Evolutionary conservation across 1,284 basidiomycete species (phyloP).

Genomic region (Phlebopus sp.): DNA sequence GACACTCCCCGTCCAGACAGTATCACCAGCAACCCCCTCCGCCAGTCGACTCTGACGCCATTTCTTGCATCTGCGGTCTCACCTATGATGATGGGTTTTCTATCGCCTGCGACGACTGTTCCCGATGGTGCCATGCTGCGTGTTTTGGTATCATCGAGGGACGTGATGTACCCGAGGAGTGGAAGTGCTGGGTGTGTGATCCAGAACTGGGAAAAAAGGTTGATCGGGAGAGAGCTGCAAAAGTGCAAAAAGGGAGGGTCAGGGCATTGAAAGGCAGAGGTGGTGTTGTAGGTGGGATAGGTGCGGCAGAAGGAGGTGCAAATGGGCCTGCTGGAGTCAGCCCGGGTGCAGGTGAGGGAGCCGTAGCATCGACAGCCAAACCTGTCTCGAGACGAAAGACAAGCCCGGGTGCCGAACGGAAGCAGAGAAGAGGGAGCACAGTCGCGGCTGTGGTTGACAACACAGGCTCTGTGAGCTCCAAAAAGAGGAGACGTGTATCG

Average conservation of each 20-base stretch:
- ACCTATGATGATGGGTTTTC: conserved; percentile 88
- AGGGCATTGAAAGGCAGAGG: conserved; percentile 19
- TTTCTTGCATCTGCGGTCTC: conserved; percentile 72
- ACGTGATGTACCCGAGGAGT: conserved; percentile 71
- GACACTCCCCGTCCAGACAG: neutral
- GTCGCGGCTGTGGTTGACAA: conserved; percentile 36
- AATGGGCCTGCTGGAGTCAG: conserved; percentile 9
- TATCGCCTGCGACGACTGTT: conserved; percentile 88
- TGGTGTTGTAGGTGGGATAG: conserved; percentile 22
- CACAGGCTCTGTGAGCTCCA: conserved; percentile 29
- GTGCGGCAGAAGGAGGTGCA: conserved; percentile 19
- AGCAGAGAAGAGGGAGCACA: conserved; percentile 40
- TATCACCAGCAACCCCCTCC: conserved; percentile 13
- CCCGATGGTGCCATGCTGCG: conserved; percentile 87
- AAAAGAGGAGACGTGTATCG: conserved; percentile 42
- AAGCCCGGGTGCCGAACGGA: conserved; percentile 49
- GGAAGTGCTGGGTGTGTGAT: conserved; percentile 61
- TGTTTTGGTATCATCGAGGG: conserved; percentile 76
- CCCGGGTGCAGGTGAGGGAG: conserved; percentile 15
- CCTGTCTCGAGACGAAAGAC: conserved; percentile 30
- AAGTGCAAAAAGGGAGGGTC: conserved; percentile 39
- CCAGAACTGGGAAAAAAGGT: conserved; percentile 39
- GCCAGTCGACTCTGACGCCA: conserved; percentile 43
- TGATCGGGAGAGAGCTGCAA: conserved; percentile 46
- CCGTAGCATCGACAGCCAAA: conserved; percentile 10